phyloP scores from a whole-genome alignment of 768 basidiomycete species.

The Suillus discolor region DNA sequence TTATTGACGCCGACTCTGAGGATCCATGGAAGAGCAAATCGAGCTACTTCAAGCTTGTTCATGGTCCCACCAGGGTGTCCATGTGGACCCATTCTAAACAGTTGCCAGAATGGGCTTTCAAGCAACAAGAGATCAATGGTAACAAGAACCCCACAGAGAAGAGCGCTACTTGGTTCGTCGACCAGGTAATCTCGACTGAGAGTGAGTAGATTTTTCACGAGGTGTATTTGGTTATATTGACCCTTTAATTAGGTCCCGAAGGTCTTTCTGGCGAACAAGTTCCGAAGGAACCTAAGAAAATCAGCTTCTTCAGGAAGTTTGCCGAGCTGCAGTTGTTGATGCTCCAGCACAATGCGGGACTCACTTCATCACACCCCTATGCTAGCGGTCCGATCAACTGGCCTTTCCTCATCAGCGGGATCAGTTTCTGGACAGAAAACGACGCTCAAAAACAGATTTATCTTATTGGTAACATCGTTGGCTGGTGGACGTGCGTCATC shows the following conservation, averaged over 20 bases:
- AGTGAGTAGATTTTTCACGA: constrained; percentile 47
- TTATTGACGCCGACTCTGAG: constrained; percentile 75
- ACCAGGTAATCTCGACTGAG: constrained; percentile 76
- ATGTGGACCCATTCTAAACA: constrained; percentile 90
- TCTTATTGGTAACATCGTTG: constrained; percentile 89
- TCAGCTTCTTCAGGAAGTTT: constrained; percentile 96
- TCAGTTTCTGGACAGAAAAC: constrained; percentile 97
- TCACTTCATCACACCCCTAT: constrained; percentile 97
- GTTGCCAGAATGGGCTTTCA: constrained; percentile 96
- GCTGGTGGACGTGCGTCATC: constrained; percentile 94
- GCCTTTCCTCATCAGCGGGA: constrained; percentile 95
- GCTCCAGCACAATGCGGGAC: constrained; percentile 98
- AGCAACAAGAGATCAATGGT: constrained; percentile 97
- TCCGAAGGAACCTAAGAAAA: constrained; percentile 72
- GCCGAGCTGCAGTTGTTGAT: constrained; percentile 91
- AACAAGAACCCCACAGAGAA: constrained; percentile 89
- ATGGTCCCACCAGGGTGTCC: constrained; percentile 86
- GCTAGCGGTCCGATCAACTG: constrained; percentile 96
- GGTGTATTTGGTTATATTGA: constrained; percentile 1
- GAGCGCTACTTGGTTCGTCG: constrained; percentile 85
- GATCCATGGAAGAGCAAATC: constrained; percentile 93
- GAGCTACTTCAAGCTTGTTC: constrained; percentile 88
- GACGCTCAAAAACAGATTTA: constrained; percentile 91
- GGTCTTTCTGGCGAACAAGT: constrained; percentile 48
- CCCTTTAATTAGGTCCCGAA: constrained; percentile 47